phyloP scores from a whole-genome alignment of 352 stramenopile species.

The Globisporangium canariense region DNA sequence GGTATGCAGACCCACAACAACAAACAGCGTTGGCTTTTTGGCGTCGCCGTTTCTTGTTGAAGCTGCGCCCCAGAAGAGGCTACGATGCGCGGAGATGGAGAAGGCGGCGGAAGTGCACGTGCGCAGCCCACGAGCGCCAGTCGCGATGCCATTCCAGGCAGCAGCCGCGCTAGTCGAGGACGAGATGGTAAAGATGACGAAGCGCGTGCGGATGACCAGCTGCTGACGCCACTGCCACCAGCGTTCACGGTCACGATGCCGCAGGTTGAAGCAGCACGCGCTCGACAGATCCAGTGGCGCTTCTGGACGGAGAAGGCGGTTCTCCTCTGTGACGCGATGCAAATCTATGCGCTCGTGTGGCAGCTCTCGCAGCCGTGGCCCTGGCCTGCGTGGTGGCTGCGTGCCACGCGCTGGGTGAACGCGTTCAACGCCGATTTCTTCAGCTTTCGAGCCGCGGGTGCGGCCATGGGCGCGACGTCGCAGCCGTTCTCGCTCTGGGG shows the following conservation, averaged over 20 bases:
- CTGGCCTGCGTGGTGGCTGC: conserved; percentile 58
- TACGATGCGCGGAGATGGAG: background rate
- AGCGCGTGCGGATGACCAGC: background rate
- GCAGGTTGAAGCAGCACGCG: background rate
- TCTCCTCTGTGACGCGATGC: conserved; percentile 38
- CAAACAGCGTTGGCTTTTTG: background rate
- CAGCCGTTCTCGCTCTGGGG: conserved; percentile 60
- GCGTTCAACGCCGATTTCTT: conserved; percentile 49
- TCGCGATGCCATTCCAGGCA: background rate
- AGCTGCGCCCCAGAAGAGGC: background rate
- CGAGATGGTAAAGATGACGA: background rate
- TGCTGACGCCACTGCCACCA: background rate
- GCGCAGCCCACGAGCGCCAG: background rate
- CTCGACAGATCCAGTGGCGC: conserved; percentile 31
- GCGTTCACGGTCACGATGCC: background rate
- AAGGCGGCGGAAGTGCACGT: background rate
- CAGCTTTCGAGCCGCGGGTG: conserved; percentile 45
- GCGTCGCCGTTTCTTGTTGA: background rate
- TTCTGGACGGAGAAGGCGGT: conserved; percentile 64
- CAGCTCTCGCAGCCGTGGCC: conserved; percentile 78
- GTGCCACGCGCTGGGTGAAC: conserved; percentile 46
- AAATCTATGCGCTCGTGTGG: conserved; percentile 71
- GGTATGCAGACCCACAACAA: too few relatives aligned
- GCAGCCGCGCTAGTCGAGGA: background rate
- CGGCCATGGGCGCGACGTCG: conserved; percentile 55